Conservation (phyloP, 2,329 filamentous ascomycete genomes). For the Xylaria sp. region DNA sequence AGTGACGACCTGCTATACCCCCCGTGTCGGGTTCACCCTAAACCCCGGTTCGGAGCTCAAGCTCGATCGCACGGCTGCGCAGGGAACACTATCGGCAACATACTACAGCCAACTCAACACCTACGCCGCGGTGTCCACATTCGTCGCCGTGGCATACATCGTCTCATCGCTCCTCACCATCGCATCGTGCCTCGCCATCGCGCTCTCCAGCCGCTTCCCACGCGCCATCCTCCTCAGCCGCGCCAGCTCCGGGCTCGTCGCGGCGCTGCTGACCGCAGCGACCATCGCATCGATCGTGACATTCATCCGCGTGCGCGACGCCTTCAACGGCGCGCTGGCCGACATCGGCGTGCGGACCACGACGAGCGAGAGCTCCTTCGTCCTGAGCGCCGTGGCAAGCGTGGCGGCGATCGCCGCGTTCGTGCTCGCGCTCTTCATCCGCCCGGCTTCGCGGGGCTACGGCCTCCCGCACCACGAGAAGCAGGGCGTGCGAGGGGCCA, state of each 20-base stretch:
- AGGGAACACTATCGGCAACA: slow-evolving; percentile 24
- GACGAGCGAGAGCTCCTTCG: slow-evolving; percentile 33
- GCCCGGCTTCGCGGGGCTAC: background rate
- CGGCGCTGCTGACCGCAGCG: slow-evolving; percentile 37
- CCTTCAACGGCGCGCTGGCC: slow-evolving; percentile 38
- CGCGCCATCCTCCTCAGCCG: slow-evolving; percentile 25
- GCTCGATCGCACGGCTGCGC: slow-evolving; percentile 36
- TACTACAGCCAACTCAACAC: slow-evolving; percentile 35
- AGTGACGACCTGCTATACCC: slow-evolving; percentile 36
- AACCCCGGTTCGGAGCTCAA: slow-evolving; percentile 42
- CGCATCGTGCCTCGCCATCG: slow-evolving; percentile 32
- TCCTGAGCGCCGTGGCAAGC: slow-evolving; percentile 38
- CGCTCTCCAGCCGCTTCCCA: slow-evolving; percentile 29
- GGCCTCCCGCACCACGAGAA: slow-evolving; percentile 10
- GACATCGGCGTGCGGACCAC: slow-evolving; percentile 35
- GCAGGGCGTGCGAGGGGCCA: background rate
- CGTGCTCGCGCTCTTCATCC: slow-evolving; percentile 3
- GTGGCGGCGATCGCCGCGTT: slow-evolving; percentile 32
- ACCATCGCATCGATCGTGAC: slow-evolving; percentile 36
- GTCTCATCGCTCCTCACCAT: slow-evolving; percentile 33
- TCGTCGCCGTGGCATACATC: slow-evolving; percentile 41
- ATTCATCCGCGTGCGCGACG: slow-evolving; percentile 34
- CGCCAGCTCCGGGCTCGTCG: slow-evolving; percentile 31
- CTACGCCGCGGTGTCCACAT: slow-evolving; percentile 38
- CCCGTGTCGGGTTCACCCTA: slow-evolving; percentile 41